Conservation (phyloP, 164 flowering plant genomes). For the Chloranthus sessilifolius region DNA sequence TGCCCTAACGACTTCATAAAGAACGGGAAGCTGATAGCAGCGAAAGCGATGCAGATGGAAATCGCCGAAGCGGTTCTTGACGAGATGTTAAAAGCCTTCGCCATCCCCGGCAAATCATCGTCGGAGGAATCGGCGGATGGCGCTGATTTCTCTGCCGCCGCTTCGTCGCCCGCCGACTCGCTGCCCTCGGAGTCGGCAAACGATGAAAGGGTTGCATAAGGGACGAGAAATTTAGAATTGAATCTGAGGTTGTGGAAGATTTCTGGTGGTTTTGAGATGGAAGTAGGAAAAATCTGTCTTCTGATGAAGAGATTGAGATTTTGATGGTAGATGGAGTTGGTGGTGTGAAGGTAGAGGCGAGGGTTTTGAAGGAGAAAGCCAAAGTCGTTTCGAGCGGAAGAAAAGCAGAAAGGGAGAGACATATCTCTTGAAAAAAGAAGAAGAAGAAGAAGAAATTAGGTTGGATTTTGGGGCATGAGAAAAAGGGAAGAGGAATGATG, state of each 20-base stretch:
- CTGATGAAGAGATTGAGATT: slow-evolving; percentile 14
- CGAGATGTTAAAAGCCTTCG: slow-evolving; percentile 72
- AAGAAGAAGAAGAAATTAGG: slow-evolving; percentile 15
- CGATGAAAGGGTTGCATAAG: slow-evolving; percentile 55
- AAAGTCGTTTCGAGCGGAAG: slow-evolving; percentile 35
- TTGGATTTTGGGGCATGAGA: slow-evolving; percentile 41
- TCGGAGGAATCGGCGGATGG: slow-evolving; percentile 6
- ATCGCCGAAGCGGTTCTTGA: slow-evolving; percentile 65
- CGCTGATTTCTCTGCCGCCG: slow-evolving; percentile 2
- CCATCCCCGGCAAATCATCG: slow-evolving; percentile 56
- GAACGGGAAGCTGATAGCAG: slow-evolving; percentile 55
- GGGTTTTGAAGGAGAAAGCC: slow-evolving; percentile 18
- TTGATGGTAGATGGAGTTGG: slow-evolving; percentile 11
- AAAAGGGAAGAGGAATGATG: no score
- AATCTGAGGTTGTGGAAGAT: slow-evolving; percentile 15
- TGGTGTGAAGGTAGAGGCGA: slow-evolving; percentile 23
- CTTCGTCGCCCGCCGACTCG: slow-evolving; percentile 10
- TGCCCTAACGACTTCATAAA: slow-evolving; percentile 54
- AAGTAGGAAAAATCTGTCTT: neutral
- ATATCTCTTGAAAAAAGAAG: slow-evolving; percentile 23
- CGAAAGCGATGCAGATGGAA: slow-evolving; percentile 55
- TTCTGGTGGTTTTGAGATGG: slow-evolving; percentile 18
- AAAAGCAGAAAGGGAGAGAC: slow-evolving; percentile 43
- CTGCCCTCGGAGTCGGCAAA: slow-evolving; percentile 49
- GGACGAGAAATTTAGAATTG: slow-evolving; percentile 22